Conservation (phyloP, 2,329 filamentous ascomycete species). For the Neonectria faginata region DNA sequence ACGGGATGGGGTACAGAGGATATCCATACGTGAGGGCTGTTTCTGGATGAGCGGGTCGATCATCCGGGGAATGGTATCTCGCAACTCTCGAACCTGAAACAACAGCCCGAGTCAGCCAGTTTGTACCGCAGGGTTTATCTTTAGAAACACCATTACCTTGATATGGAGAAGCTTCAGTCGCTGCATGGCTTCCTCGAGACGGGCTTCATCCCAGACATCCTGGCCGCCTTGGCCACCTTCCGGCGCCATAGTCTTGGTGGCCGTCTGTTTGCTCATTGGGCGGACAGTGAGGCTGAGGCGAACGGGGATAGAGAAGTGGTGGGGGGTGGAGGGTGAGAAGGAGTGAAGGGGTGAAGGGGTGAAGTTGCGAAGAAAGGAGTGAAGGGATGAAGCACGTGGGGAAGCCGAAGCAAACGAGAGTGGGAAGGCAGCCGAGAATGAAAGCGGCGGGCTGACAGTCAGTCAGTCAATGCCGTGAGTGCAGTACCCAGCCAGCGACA, state of each 20-base stretch:
- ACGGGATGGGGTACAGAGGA: conserved; percentile 32
- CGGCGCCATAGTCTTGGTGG: conserved; percentile 35
- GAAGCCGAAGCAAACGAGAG: conserved; percentile 21
- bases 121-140: conserved; percentile 26
- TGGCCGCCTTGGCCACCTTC: conserved; percentile 43
- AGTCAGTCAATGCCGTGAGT: conserved; percentile 8
- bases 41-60: conserved; percentile 62
- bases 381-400: conserved; percentile 11
- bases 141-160: conserved; percentile 55
- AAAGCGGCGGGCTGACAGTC: conserved; percentile 14
- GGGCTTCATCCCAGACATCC: conserved; percentile 60
- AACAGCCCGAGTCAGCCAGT: conserved; percentile 34
- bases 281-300: conserved; percentile 13
- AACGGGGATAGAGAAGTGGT: not conserved
- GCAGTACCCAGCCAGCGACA: conserved; percentile 20
- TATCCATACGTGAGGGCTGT: conserved; percentile 62
- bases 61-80: conserved; percentile 54
- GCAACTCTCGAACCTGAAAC: conserved; percentile 49
- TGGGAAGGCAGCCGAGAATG: conserved; percentile 25
- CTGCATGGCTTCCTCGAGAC: conserved; percentile 62
- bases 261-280: conserved; percentile 40
- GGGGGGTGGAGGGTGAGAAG: not conserved
- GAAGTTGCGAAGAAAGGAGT: not conserved
- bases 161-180: conserved; percentile 66
- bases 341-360: not conserved